Evolutionary conservation across 2,329 filamentous ascomycete species (phyloP).

Genomic region (Nigrospora oryzae): DNA sequence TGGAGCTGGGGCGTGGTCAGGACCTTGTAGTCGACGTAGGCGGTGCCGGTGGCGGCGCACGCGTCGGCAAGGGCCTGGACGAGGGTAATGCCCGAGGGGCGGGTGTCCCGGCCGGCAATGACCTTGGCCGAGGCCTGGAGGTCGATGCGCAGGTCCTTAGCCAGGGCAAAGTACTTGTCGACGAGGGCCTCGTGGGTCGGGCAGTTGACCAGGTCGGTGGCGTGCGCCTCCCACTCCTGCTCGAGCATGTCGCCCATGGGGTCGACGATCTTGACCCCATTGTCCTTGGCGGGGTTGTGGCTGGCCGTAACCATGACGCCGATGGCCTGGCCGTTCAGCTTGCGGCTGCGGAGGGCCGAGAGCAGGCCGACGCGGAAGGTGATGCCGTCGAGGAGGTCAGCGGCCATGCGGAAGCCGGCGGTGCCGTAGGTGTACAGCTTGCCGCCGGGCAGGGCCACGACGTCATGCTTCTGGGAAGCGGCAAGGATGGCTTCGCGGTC

Average conservation of each 20-base stretch:
- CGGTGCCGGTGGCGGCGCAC: constrained; percentile 64
- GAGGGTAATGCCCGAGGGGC: constrained; percentile 81
- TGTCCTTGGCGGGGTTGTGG: constrained; percentile 84
- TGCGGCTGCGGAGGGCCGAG: constrained; percentile 80
- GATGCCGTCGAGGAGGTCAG: constrained; percentile 80
- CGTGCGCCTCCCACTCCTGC: constrained; percentile 87
- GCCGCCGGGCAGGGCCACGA: constrained; percentile 36
- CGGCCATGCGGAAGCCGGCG: constrained; percentile 61
- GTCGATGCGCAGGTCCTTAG: constrained; percentile 69
- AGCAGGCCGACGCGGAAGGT: constrained; percentile 88
- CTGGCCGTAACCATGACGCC: constrained; percentile 95
- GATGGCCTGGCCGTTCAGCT: constrained; percentile 82
- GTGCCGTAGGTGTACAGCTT: constrained; percentile 57
- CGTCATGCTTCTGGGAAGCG: constrained; percentile 55
- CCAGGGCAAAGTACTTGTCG: constrained; percentile 67
- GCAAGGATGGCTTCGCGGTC: constrained; percentile 44
- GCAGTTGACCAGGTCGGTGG: constrained; percentile 84
- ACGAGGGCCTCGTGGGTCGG: constrained; percentile 65
- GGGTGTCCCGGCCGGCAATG: constrained; percentile 85
- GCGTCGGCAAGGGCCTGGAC: constrained; percentile 72
- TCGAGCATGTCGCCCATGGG: constrained; percentile 97
- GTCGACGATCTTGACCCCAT: constrained; percentile 93
- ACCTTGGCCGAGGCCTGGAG: constrained; percentile 64
- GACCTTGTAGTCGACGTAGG: constrained; percentile 78
- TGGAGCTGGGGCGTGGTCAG: constrained; percentile 97